Evolutionary conservation across 495 filamentous ascomycete species (phyloP).

Genomic region (Rhypophila decipiens): DNA sequence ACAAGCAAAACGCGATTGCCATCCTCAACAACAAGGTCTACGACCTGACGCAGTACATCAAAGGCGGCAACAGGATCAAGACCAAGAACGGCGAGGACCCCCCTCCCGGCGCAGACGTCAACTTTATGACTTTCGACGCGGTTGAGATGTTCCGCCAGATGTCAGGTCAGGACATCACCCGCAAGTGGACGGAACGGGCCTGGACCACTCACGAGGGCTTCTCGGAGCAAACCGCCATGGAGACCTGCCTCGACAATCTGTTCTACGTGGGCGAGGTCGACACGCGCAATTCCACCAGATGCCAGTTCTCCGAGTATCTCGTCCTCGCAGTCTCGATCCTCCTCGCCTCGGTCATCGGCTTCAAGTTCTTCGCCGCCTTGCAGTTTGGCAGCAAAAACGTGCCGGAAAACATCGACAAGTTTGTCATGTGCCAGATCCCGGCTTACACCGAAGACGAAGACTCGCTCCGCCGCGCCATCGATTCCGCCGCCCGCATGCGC

Average conservation of each 20-base stretch:
- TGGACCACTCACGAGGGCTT: slow-evolving; percentile 46
- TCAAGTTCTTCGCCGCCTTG: slow-evolving; percentile 95
- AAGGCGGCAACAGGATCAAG: slow-evolving; percentile 63
- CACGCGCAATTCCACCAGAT: slow-evolving; percentile 79
- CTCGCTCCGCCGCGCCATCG: slow-evolving; percentile 89
- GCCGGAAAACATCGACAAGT: slow-evolving; percentile 95
- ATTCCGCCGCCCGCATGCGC: slow-evolving; percentile 89
- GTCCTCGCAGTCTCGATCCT: slow-evolving; percentile 84
- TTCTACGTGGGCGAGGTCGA: slow-evolving; percentile 93
- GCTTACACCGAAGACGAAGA: slow-evolving; percentile 99
- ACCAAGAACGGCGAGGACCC: slow-evolving; percentile 43
- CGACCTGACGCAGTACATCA: slow-evolving; percentile 80
- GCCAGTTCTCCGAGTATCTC: slow-evolving; percentile 85
- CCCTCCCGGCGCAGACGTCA: slow-evolving; percentile 43
- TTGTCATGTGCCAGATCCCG: slow-evolving; percentile 95
- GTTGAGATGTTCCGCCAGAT: slow-evolving; percentile 69
- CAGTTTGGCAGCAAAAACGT: slow-evolving; percentile 88
- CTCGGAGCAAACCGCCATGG: slow-evolving; percentile 67
- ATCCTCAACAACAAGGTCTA: slow-evolving; percentile 80
- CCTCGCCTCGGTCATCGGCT: slow-evolving; percentile 72
- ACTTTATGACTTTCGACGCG: slow-evolving; percentile 80
- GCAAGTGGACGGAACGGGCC: slow-evolving; percentile 67
- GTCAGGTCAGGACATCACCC: slow-evolving; percentile 73
- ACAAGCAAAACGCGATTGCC: slow-evolving; percentile 59
- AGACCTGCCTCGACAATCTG: slow-evolving; percentile 83